Evolutionary conservation across 306 rosid genomes (phyloP).

Genomic region (Lathyrus sativus): DNA sequence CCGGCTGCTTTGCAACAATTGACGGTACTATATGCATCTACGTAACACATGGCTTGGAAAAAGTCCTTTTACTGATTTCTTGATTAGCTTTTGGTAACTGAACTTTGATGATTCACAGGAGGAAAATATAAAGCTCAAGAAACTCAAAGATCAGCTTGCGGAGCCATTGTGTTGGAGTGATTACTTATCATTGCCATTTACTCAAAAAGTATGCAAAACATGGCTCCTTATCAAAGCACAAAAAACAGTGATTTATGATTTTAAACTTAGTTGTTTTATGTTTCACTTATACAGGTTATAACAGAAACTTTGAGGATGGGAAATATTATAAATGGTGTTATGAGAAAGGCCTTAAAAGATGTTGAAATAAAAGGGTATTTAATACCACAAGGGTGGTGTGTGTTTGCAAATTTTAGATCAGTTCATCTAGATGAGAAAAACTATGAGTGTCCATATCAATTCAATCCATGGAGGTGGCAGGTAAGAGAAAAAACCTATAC

Average conservation of each 20-base stretch:
- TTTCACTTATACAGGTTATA: slow-evolving; percentile 59
- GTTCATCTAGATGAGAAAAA: slow-evolving; percentile 85
- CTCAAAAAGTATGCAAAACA: slow-evolving; percentile 66
- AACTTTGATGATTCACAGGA: slow-evolving; percentile 55
- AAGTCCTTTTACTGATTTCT: slow-evolving; percentile 13
- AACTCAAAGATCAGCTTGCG: slow-evolving; percentile 63
- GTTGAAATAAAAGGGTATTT: slow-evolving; percentile 77
- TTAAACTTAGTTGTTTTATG: slow-evolving; percentile 5
- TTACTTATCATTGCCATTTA: slow-evolving; percentile 83
- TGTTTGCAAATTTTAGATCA: slow-evolving; percentile 75
- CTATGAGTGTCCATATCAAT: slow-evolving; percentile 74
- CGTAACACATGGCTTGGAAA: slow-evolving; percentile 1
- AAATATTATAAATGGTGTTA: slow-evolving; percentile 77
- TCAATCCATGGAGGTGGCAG: slow-evolving; percentile 99
- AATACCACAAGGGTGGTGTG: slow-evolving; percentile 92
- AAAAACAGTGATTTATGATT: slow-evolving; percentile 1
- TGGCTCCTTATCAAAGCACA: slow-evolving; percentile 12
- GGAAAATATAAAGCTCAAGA: slow-evolving; percentile 76
- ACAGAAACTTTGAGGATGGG: slow-evolving; percentile 89
- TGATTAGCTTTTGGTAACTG: slow-evolving; percentile 18
- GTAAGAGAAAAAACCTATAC: slow-evolving; percentile 49
- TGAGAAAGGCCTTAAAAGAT: slow-evolving; percentile 89
- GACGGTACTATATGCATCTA: slow-evolving; percentile 46
- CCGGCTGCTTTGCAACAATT: slow-evolving; percentile 80
- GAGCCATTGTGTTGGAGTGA: slow-evolving; percentile 79